These are phyloP conservation scores for Xylaria cubensis DNA, from an alignment of 495 filamentous ascomycete species.

Conservation along the genomic window DNA sequence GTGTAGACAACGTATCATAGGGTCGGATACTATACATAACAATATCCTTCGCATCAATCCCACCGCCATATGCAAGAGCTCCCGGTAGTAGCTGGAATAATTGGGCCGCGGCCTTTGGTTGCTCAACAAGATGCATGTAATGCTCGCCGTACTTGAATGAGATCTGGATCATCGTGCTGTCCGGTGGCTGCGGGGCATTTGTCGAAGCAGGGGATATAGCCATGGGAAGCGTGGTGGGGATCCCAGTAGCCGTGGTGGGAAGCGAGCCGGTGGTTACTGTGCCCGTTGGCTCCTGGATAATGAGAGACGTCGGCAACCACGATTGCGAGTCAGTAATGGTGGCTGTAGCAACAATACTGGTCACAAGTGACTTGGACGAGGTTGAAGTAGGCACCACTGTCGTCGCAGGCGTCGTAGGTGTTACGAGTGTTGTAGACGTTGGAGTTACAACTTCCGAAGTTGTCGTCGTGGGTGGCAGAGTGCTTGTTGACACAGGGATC, in stretches of 20 bases:
- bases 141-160: conserved; percentile 82
- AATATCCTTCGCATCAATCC: conserved; percentile 57
- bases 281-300: conserved; percentile 48
- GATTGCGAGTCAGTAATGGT: conserved; percentile 50
- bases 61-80: conserved; percentile 73
- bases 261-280: conserved; percentile 33
- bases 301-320: conserved; percentile 53
- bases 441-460: conserved; percentile 23
- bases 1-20: conserved; percentile 70
- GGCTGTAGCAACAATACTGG: conserved; percentile 45
- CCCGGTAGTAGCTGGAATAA: conserved; percentile 83
- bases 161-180: conserved; percentile 75
- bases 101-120: conserved; percentile 75
- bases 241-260: conserved; percentile 46
- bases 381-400: conserved; percentile 23
- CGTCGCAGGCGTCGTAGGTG: conserved; percentile 9
- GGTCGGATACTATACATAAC: conserved; percentile 77
- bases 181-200: conserved; percentile 56
- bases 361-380: conserved; percentile 38
- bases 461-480: neutral
- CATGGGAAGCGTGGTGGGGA: conserved; percentile 71
- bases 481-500: conserved; percentile 15
- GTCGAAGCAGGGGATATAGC: conserved; percentile 69
- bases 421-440: conserved; percentile 5
- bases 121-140: conserved; percentile 78